Conservation (phyloP, 2,329 filamentous ascomycete species). For the Phyllosticta capitalensis region DNA sequence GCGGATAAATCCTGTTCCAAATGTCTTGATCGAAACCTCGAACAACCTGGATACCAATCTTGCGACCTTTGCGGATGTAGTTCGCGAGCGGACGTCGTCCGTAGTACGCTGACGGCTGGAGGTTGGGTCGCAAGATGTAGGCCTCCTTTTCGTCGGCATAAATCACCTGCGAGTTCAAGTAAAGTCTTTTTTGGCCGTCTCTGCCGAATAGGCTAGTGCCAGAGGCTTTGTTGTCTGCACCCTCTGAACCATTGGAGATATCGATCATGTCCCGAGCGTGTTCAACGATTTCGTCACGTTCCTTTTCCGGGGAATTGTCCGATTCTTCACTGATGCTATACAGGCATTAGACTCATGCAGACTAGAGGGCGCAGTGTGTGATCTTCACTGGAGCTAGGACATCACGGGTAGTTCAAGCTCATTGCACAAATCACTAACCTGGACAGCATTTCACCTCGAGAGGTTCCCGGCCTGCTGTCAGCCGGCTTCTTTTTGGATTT, state of each 20-base stretch:
- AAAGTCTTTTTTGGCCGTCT: constrained; percentile 46
- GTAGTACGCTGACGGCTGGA: constrained; percentile 78
- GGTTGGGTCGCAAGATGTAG: constrained; percentile 75
- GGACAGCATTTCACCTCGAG: constrained; percentile 20
- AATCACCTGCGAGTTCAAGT: constrained; percentile 70
- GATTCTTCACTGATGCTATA: background rate
- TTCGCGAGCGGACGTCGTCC: constrained; percentile 71
- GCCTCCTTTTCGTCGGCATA: constrained; percentile 71
- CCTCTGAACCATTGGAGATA: constrained; percentile 35
- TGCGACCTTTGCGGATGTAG: constrained; percentile 68
- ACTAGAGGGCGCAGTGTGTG: background rate
- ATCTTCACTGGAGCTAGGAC: background rate
- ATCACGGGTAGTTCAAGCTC: background rate
- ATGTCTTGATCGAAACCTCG: constrained; percentile 71
- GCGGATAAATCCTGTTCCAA: constrained; percentile 67
- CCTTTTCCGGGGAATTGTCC: constrained; percentile 27
- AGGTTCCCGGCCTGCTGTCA: constrained; percentile 34
- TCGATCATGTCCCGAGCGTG: constrained; percentile 40
- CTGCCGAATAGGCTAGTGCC: constrained; percentile 33
- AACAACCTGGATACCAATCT: constrained; percentile 78
- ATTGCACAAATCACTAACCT: background rate
- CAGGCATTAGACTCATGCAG: background rate
- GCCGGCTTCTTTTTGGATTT: constrained; percentile 45
- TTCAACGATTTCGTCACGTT: constrained; percentile 34
- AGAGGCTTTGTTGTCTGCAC: constrained; percentile 39